Conservation (phyloP, 1,284 basidiomycete species). For the Ceratobasidium sp. region DNA sequence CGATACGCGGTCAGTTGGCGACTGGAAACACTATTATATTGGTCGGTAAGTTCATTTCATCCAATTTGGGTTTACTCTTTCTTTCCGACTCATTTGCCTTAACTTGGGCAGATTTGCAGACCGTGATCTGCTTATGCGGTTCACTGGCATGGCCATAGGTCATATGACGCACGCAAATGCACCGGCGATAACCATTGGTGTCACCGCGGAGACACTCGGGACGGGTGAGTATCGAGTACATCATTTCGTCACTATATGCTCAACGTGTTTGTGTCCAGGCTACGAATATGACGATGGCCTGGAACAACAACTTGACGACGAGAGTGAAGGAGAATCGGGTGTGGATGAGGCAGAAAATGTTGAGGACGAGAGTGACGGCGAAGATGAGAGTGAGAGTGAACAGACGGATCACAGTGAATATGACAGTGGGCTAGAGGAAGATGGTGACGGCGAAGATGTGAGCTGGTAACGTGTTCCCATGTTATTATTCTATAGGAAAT, state of each 20-base stretch:
- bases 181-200: neutral
- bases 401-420: neutral
- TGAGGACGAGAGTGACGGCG: neutral
- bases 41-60: conserved; percentile 28
- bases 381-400: neutral
- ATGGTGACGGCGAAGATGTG: neutral
- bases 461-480: no score
- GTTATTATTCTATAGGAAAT: no score
- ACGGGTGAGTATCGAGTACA: neutral
- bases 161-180: conserved; percentile 42
- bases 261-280: neutral
- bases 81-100: neutral
- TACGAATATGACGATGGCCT: conserved; percentile 6
- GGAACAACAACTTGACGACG: neutral
- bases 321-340: neutral
- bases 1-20: conserved; percentile 18
- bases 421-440: neutral
- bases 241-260: neutral
- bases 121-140: conserved; percentile 54
- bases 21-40: conserved; percentile 46
- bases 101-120: conserved; percentile 54
- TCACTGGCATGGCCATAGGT: conserved; percentile 52
- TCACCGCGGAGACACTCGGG: neutral
- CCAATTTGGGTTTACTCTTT: no score
- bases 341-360: neutral